These are phyloP conservation scores for Pseudocercospora macadamiae DNA, from an alignment of 2,329 filamentous ascomycete genomes.

Conservation along the genomic window DNA sequence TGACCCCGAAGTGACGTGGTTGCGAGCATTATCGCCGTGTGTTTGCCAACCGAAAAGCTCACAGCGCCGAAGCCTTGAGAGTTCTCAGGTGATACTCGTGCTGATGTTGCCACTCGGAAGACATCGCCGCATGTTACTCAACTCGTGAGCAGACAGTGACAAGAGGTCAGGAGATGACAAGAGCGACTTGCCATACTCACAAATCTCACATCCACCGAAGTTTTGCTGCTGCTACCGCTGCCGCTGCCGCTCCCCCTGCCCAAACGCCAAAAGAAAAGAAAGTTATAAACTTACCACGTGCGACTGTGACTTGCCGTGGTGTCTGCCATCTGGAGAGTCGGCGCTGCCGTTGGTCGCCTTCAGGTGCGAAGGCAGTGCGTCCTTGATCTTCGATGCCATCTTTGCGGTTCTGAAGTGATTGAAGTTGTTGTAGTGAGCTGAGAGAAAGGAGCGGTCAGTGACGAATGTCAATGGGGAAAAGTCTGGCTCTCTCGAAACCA, in stretches of 20 bases:
- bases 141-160: neutral
- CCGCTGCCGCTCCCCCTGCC: conserved; percentile 1
- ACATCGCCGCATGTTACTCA: neutral
- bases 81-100: conserved; percentile 4
- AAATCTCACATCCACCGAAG: neutral
- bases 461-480: conserved; percentile 12
- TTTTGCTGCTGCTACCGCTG: conserved; percentile 9
- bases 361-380: conserved; percentile 81
- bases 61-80: neutral
- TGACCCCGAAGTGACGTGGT: neutral
- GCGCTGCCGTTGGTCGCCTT: conserved; percentile 59
- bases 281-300: conserved; percentile 70
- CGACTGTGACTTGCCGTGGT: conserved; percentile 83
- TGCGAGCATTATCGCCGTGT: neutral
- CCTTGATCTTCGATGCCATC: conserved; percentile 62
- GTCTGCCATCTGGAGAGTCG: conserved; percentile 54
- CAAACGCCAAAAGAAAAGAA: conserved; percentile 2
- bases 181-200: neutral
- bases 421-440: conserved; percentile 8
- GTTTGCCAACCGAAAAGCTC: neutral
- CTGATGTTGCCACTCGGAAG: neutral
- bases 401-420: conserved; percentile 22
- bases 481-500: conserved; percentile 10
- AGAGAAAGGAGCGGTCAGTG: conserved; percentile 17
- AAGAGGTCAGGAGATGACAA: neutral